Evolutionary conservation across 352 stramenopile genomes (phyloP), one percentile per base, ranked within the genome.

Genomic region (Thalassiosira mediterranea): DNA sequence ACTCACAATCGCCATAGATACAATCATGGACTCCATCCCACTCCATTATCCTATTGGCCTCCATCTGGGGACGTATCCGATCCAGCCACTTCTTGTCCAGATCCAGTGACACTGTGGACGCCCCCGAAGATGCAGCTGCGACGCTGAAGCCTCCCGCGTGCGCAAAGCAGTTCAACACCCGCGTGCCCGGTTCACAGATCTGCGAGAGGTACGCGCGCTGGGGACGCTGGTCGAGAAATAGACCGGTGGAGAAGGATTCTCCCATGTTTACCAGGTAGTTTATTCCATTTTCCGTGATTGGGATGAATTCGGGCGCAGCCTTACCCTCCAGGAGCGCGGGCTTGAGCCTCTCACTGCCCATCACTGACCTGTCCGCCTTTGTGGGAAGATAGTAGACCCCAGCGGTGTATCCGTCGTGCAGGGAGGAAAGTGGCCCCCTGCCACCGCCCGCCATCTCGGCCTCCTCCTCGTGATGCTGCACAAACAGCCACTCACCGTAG

Each of bases 1-100:
- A 91, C 64, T 91, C 85, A 21, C 85, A n/a, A 68, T 91, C 86
- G 19, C 86, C 86, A 73, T 87, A 91, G 40, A 91, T 89, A 40
- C 72, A 83, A 66, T 90, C 86, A 64, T 91, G 86, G 21, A 74
- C 60, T 31, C 83, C 80, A 60, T 89, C 76, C 72, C 85, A 89
- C 7, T 78, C 62, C 37, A 65, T 53, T 44, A 91, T 88, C 3
- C 79, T 78, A 76, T 91, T 91, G 4, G 83, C 82, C 49, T 88
- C 65, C 23, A 91, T 76, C 29, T 91, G 86, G 7, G 80, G 72
- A 40, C 81, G 48, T 47, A 91, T 67, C 53, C 83, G 73, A 72
- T 90, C 80, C 17, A 91, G 59, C 86, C 86, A 91, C 57, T 90
- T 91, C 48, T 89, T 88, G 23, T 86, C 77, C 37, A 91, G 68